These are phyloP conservation scores for Cryomyces antarcticus DNA, from an alignment of 495 filamentous ascomycete species.

Conservation along the genomic window DNA sequence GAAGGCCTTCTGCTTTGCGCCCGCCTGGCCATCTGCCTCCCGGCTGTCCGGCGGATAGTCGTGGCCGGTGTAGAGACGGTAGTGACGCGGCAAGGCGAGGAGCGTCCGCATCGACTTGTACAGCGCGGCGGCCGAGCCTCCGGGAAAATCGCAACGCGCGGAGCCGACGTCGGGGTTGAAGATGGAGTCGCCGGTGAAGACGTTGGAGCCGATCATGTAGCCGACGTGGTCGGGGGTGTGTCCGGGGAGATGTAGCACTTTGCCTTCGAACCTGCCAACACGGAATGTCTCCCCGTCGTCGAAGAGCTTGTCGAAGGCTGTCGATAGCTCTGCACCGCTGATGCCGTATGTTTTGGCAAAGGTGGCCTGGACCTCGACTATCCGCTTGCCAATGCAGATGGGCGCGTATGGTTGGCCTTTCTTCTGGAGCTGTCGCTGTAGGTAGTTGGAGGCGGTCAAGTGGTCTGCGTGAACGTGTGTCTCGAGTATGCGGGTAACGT, in stretches of 20 bases:
- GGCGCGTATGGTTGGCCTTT: slow-evolving; percentile 14
- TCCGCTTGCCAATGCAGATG: slow-evolving; percentile 35
- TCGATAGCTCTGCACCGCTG: slow-evolving; percentile 16
- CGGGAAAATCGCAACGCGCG: slow-evolving; percentile 40
- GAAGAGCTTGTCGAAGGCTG: slow-evolving; percentile 30
- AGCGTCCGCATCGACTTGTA: slow-evolving; percentile 26
- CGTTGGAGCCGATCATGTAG: slow-evolving; percentile 35
- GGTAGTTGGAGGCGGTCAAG: slow-evolving; percentile 33
- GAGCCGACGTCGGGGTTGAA: slow-evolving; percentile 38
- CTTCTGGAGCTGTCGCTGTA: slow-evolving; percentile 24
- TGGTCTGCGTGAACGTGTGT: slow-evolving; percentile 45
- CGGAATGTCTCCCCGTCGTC: slow-evolving; percentile 31
- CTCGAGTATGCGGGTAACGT: slow-evolving; percentile 29
- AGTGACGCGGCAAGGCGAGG: slow-evolving; percentile 23
- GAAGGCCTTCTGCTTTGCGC: slow-evolving; percentile 17
- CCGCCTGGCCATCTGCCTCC: neutral
- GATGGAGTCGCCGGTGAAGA: slow-evolving; percentile 42
- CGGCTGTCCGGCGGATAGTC: slow-evolving; percentile 22
- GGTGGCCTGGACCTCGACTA: slow-evolving; percentile 27
- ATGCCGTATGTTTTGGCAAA: slow-evolving; percentile 31
- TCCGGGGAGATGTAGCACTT: slow-evolving; percentile 33
- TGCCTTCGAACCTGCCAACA: slow-evolving; percentile 27
- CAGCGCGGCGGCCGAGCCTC: slow-evolving; percentile 26
- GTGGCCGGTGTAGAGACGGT: slow-evolving; percentile 23
- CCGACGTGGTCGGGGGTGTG: slow-evolving; percentile 44